Base-by-base conservation (phyloP, 345 rosid species). In the Camelina laxa region DNA sequence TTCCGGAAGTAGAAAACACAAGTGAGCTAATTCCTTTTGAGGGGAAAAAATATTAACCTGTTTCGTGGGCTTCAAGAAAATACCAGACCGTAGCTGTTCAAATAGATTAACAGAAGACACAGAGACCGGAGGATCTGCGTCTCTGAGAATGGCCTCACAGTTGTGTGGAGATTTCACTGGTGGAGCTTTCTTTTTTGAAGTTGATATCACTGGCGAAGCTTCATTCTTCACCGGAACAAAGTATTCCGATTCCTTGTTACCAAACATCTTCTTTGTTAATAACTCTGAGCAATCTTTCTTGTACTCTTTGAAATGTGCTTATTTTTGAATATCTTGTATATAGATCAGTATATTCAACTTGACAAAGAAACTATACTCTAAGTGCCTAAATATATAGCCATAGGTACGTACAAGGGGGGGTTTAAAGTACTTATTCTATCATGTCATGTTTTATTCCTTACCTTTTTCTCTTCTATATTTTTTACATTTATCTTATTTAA, bases 61-160 rank as follows among this genome's bases (percentile, higher is more conserved):
- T 58, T 77, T 81, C 47, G 77, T 82, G 49, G 79, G 69, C 3
- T 82, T 80, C 72, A 86, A 75, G 80, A 62, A 82, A 79, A 87
- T 81, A 55, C 88, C 87, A 16, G 50, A 19, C 35, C 48, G 65
- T 61, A 87, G 82, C 35, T 82, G 82, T 47, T 84, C 41, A 45
- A 60, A 51, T 16, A 81, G 74, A 70, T 74, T 76, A 13, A 69
- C 75, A 6, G 84, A 77, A 65, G 83, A 63, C n/a, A 44, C 14
- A 55, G 81, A 81, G 10, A 84, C 21, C 0, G 70, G 78, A 15
- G 75, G 76, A 56, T 84, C 82, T 33, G 91, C 84, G 24, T 88
- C 82, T 78, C 51, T 85, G 41, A 81, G 61, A 54, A 82, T 88
- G 21, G 82, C 67, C 33, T 86, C 78, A 54, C 8, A 82, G 61